phyloP scores from a whole-genome alignment of 768 basidiomycete species.

The Psilocybe subaeruginosa region DNA sequence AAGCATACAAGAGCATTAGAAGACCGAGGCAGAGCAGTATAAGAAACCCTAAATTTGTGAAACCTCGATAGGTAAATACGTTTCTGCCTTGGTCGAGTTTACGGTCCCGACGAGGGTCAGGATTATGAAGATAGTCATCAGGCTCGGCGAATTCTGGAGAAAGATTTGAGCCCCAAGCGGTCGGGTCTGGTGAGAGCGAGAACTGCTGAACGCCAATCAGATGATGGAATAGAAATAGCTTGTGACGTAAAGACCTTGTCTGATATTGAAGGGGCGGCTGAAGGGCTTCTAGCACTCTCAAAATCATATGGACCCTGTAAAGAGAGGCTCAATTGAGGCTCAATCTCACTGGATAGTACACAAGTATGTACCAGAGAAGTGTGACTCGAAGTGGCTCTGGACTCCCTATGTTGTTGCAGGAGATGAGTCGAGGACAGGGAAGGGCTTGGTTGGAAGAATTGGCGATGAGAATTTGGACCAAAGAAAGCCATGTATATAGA shows the following conservation, averaged over 20 bases:
- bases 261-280: constrained; percentile 45
- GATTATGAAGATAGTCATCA: constrained; percentile 77
- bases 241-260: constrained; percentile 49
- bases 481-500: constrained; percentile 34
- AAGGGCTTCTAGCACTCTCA: constrained; percentile 13
- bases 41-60: constrained; percentile 74
- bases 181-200: constrained; percentile 74
- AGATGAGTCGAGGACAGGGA: constrained; percentile 58
- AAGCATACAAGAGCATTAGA: constrained; percentile 60
- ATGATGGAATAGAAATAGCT: background rate
- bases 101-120: constrained; percentile 65
- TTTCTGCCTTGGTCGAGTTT: constrained; percentile 47
- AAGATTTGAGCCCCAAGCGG: constrained; percentile 71
- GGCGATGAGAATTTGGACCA: constrained; percentile 41
- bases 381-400: constrained; percentile 32
- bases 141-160: constrained; percentile 58
- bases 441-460: constrained; percentile 40
- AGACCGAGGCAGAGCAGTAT: constrained; percentile 55
- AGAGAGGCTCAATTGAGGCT: background rate
- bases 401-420: constrained; percentile 30
- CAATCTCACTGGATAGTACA: background rate
- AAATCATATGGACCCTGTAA: constrained; percentile 16
- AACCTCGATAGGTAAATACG: constrained; percentile 69
- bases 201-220: constrained; percentile 43
- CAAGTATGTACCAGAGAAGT: constrained; percentile 41